A percentile compares a stretch with the other conserved stretches of the same genome.
Conservation (phyloP, 208 protist species). For the Trypanosoma congolense region DNA sequence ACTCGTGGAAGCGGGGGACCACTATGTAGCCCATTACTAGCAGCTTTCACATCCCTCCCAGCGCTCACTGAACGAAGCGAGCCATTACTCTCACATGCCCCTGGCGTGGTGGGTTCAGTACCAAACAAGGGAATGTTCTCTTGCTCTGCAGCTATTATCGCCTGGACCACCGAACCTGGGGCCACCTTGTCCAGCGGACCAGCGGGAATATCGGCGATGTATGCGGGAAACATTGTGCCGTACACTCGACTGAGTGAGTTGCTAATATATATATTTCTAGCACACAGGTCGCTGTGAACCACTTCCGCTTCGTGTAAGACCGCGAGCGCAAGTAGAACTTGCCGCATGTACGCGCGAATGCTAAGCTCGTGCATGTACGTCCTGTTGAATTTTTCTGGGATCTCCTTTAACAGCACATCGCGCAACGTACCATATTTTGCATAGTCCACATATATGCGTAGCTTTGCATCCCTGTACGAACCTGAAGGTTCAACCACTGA, state of each 20-base stretch:
- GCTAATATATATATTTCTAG: constrained; percentile 54
- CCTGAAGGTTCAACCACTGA: background rate
- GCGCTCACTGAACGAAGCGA: background rate
- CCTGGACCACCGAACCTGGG: constrained; percentile 25
- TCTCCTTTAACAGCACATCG: constrained; percentile 38
- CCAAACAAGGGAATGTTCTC: constrained; percentile 7
- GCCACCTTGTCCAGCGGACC: constrained; percentile 36
- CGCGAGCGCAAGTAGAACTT: constrained; percentile 76
- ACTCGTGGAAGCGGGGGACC: background rate
- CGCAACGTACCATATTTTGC: constrained; percentile 56
- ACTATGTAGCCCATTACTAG: no score
- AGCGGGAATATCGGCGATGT: constrained; percentile 66
- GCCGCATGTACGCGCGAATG: constrained; percentile 59
- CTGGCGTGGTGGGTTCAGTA: background rate
- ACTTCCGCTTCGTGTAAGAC: constrained; percentile 66
- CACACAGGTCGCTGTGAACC: constrained; percentile 72
- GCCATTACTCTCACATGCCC: background rate
- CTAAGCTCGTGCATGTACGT: constrained; percentile 70
- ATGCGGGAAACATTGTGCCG: constrained; percentile 61
- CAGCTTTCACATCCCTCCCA: background rate
- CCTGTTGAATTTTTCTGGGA: constrained; percentile 42
- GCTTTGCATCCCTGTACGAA: constrained; percentile 5
- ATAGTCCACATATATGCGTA: constrained; percentile 74
- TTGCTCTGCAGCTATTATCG: constrained; percentile 30
- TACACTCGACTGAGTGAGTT: constrained; percentile 47